Evolutionary conservation across 1,139 yeast genomes (phyloP).

Genomic region (Geotrichum fermentans): DNA sequence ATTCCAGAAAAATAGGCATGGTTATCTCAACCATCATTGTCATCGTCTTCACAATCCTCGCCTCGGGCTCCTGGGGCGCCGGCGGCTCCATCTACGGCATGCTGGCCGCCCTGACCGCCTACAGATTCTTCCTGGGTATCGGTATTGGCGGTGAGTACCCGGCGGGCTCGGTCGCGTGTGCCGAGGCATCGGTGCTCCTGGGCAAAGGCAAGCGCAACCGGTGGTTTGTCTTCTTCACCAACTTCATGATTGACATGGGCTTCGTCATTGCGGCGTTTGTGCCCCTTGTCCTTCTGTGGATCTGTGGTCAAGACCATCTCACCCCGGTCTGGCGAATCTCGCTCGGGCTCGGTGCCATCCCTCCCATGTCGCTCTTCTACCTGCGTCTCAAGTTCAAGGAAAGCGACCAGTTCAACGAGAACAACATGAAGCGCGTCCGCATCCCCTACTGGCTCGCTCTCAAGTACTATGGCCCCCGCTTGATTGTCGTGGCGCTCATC

Average conservation of each 20-base stretch:
- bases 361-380: conserved; percentile 72
- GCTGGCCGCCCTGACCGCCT: conserved; percentile 75
- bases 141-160: conserved; percentile 84
- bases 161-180: conserved; percentile 87
- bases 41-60: conserved; percentile 67
- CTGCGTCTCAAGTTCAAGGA: conserved; percentile 73
- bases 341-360: conserved; percentile 89
- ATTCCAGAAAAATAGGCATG: conserved; percentile 80
- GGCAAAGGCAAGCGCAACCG: conserved; percentile 82
- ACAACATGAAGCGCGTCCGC: conserved; percentile 58
- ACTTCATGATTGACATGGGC: conserved; percentile 81
- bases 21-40: conserved; percentile 64
- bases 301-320: conserved; percentile 64
- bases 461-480: conserved; percentile 82
- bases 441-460: conserved; percentile 66
- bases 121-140: conserved; percentile 80
- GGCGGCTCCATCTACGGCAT: conserved; percentile 60
- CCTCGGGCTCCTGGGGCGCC: conserved; percentile 86
- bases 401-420: conserved; percentile 62
- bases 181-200: conserved; percentile 78
- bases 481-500: conserved; percentile 61
- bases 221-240: conserved; percentile 85
- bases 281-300: conserved; percentile 82
- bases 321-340: conserved; percentile 87
- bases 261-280: conserved; percentile 81